Percentiles rank a stretch among this genome's conserved stretches.
Evolutionary conservation across 2,329 filamentous ascomycete genomes (phyloP).

Genomic region (Neurospora sp.): DNA sequence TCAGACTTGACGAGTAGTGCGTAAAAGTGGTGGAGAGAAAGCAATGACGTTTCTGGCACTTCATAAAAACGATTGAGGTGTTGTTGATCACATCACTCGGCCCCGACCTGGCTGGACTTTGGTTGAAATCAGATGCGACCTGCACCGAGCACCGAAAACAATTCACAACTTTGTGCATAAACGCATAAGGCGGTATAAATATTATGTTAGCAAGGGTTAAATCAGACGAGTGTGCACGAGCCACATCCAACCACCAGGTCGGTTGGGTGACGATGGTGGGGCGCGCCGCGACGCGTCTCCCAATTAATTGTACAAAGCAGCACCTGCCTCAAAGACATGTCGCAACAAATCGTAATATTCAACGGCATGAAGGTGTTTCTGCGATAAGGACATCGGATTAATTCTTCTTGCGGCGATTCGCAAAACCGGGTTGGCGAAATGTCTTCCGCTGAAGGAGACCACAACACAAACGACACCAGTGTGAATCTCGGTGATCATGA

Average conservation of each 20-base stretch:
- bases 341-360: not conserved
- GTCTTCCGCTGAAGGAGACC: not conserved
- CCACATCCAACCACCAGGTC: not conserved
- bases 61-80: not conserved
- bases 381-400: not conserved
- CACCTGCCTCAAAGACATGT: not conserved
- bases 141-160: not conserved
- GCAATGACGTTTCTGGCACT: not conserved
- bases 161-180: not conserved
- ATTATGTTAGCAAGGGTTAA: not conserved
- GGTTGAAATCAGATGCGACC: not conserved
- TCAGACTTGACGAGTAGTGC: not conserved
- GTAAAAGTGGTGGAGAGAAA: not conserved
- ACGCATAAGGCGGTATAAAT: not conserved
- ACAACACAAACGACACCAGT: not conserved
- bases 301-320: not conserved
- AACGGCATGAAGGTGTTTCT: not conserved
- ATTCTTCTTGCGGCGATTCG: not conserved
- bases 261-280: not conserved
- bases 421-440: not conserved
- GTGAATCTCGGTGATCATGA: not conserved
- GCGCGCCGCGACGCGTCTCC: not conserved
- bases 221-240: not conserved
- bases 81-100: not conserved
- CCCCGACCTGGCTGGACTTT: not conserved